Conservation (phyloP, 768 basidiomycete species). For the Trametes punicea region DNA sequence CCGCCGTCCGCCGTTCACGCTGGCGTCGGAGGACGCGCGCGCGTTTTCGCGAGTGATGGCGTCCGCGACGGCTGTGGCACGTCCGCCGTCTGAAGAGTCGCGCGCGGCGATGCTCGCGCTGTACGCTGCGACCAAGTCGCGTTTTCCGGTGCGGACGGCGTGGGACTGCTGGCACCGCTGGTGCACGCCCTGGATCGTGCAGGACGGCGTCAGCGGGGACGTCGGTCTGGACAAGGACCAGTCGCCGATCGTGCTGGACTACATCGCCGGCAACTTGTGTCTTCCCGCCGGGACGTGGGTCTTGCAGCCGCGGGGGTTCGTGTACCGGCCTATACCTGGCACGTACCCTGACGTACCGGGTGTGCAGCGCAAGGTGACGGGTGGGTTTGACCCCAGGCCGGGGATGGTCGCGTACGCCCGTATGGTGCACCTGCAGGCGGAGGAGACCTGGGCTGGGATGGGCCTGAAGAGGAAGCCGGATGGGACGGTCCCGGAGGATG, state of each 20-base stretch:
- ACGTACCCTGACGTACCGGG: conserved; percentile 18
- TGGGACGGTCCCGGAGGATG: conserved; percentile 7
- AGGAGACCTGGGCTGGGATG: conserved; percentile 3
- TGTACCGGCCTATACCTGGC: conserved; percentile 11
- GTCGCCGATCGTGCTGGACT: conserved; percentile 8
- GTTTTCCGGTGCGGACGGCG: conserved; percentile 12
- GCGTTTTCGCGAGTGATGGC: conserved; percentile 13
- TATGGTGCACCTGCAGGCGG: conserved; percentile 9
- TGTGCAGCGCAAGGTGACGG: conserved; percentile 8
- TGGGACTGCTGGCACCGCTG: conserved; percentile 25
- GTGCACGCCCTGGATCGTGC: conserved; percentile 18
- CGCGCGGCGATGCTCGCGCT: conserved; percentile 15
- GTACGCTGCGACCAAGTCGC: conserved; percentile 10
- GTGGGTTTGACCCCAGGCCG: conserved; percentile 8
- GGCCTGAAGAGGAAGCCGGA: conserved; percentile 3
- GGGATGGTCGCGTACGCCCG: conserved; percentile 13
- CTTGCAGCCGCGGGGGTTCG: background rate
- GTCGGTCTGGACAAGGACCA: background rate
- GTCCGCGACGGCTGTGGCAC: conserved; percentile 4
- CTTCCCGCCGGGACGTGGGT: conserved; percentile 11
- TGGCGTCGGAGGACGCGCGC: conserved; percentile 9
- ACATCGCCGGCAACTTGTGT: conserved; percentile 9
- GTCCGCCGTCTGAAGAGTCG: conserved; percentile 8
- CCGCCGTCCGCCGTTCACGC: conserved; percentile 8
- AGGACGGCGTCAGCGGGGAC: background rate